These are phyloP conservation scores for Waltiozyma sp. DNA, from an alignment of 1,139 yeast species.

Conservation along the genomic window DNA sequence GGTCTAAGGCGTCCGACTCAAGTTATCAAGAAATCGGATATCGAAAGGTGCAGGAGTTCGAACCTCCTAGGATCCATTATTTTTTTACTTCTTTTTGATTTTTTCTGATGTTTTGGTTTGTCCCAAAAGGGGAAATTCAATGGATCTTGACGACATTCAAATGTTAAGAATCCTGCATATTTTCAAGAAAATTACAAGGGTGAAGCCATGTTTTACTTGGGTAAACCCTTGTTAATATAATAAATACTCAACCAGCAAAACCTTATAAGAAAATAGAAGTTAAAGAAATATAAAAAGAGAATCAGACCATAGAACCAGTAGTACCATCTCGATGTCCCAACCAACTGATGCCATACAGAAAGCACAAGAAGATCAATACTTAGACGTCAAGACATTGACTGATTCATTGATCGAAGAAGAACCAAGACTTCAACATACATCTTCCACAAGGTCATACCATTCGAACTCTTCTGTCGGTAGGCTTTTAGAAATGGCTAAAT, in stretches of 20 bases:
- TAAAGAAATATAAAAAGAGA: too few species aligned
- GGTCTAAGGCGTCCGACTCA: slow-evolving; percentile 11
- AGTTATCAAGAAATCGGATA: neutral
- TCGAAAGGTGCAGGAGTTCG: neutral
- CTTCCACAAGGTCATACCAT: neutral
- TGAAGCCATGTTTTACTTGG: too few species aligned
- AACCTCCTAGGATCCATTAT: neutral
- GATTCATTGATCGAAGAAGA: neutral
- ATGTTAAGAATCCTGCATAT: too few species aligned
- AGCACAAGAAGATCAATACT: neutral
- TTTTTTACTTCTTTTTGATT: neutral
- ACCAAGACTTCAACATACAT: neutral
- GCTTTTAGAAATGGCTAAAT: neutral
- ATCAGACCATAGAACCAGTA: too few species aligned
- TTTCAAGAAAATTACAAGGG: too few species aligned
- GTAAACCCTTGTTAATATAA: too few species aligned
- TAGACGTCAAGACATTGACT: neutral
- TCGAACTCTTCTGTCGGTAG: neutral
- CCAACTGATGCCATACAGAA: too few species aligned
- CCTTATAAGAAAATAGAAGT: too few species aligned
- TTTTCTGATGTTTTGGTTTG: neutral
- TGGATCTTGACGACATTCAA: neutral
- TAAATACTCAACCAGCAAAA: too few species aligned
- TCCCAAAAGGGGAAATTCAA: neutral
- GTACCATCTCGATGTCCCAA: too few species aligned